These are phyloP conservation scores for Thielaviopsis ethacetica DNA, from an alignment of 2,329 filamentous ascomycete species.

Conservation along the genomic window DNA sequence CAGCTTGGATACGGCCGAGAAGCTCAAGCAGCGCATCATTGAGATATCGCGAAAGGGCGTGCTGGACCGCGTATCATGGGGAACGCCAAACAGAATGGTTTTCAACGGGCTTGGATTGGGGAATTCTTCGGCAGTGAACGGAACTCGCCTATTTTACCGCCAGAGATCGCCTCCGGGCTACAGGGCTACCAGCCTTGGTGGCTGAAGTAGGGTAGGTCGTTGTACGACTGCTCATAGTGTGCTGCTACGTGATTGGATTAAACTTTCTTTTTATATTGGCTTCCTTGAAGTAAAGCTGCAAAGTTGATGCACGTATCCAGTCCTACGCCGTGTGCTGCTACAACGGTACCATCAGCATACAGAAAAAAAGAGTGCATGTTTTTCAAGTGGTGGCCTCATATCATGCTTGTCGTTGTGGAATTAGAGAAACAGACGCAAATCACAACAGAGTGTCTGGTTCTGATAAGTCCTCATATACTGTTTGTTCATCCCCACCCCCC, in stretches of 20 bases:
- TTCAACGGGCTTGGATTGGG: background rate
- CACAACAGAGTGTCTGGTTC: background rate
- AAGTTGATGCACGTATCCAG: background rate
- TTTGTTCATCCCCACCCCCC: no score
- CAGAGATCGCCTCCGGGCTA: background rate
- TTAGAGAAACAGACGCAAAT: background rate
- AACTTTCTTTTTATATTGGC: background rate
- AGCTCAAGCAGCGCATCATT: background rate
- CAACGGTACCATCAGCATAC: no score
- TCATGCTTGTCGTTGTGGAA: background rate
- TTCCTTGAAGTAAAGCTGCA: background rate
- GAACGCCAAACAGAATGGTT: background rate
- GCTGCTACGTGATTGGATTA: background rate
- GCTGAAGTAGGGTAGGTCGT: background rate
- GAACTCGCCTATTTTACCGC: background rate
- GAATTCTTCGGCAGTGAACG: background rate
- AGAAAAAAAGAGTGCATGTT: background rate
- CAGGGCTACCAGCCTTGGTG: background rate
- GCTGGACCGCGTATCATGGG: background rate
- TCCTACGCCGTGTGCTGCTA: no score
- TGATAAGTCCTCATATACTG: background rate
- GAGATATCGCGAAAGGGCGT: background rate
- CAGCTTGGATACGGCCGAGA: background rate
- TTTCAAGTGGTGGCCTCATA: background rate
- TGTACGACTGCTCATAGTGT: no score